Percentiles rank a stretch among this genome's conserved stretches.
Conservation (phyloP, 208 protist genomes). For the Porcisia deanei region DNA sequence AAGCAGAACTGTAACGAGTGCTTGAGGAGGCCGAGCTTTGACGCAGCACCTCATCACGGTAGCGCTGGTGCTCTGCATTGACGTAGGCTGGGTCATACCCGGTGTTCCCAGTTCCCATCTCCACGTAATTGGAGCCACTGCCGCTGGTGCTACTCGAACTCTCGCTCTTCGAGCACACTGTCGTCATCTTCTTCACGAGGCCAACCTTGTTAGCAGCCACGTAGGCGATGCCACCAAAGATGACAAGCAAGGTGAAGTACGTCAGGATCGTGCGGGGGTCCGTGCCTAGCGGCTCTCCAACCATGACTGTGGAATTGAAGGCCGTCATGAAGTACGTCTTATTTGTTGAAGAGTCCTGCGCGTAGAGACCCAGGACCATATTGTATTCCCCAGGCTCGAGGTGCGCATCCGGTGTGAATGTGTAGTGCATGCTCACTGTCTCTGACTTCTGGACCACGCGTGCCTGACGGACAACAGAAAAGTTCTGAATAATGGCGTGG, state of each 20-base stretch:
- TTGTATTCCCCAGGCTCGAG: conserved; percentile 86
- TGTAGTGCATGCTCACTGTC: conserved; percentile 80
- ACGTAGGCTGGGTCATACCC: conserved; percentile 85
- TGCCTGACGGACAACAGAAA: conserved; percentile 80
- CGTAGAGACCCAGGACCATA: conserved; percentile 81
- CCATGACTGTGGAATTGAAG: conserved; percentile 76
- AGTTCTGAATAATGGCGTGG: conserved; percentile 82
- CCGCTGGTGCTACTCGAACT: conserved; percentile 2
- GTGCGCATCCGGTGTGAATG: conserved; percentile 63
- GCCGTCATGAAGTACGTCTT: conserved; percentile 62
- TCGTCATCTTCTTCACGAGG: conserved; percentile 47
- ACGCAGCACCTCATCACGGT: conserved; percentile 68
- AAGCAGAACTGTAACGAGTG: conserved; percentile 27
- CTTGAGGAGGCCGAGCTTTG: conserved; percentile 41
- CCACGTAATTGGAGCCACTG: conserved; percentile 16
- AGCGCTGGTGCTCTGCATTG: conserved; percentile 74
- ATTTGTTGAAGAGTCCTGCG: conserved; percentile 62
- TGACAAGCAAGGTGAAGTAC: conserved; percentile 73
- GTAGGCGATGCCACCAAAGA: conserved; percentile 62
- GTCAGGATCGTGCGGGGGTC: conserved; percentile 86
- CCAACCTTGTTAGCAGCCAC: conserved; percentile 43
- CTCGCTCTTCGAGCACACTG: conserved; percentile 11
- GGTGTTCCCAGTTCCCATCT: conserved; percentile 44
- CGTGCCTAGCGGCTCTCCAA: conserved; percentile 67
- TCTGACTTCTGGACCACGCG: conserved; percentile 61